These are phyloP conservation scores for Penicillium sp. DNA, from an alignment of 2,329 filamentous ascomycete genomes.

Conservation along the genomic window DNA sequence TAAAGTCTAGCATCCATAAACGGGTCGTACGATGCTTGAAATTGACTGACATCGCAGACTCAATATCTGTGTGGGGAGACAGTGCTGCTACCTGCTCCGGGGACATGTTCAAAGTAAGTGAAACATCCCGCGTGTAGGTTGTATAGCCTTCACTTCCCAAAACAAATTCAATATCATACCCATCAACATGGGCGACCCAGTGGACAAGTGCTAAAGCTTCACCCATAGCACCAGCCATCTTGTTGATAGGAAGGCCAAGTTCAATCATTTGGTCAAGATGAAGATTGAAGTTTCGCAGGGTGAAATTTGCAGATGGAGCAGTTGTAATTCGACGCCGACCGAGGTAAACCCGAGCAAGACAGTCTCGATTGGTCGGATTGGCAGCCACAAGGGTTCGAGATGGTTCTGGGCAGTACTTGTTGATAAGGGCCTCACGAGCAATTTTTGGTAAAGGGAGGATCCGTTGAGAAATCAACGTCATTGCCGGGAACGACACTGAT, in stretches of 20 bases:
- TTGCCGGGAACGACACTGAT: slow-evolving; percentile 9
- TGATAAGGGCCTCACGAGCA: slow-evolving; percentile 20
- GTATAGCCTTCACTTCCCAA: slow-evolving; percentile 7
- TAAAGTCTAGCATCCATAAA: slow-evolving; percentile 9
- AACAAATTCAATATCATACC: slow-evolving; percentile 15
- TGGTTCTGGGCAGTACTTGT: slow-evolving; percentile 16
- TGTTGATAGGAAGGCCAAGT: slow-evolving; percentile 1
- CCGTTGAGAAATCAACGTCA: slow-evolving; percentile 18
- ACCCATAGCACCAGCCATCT: background rate
- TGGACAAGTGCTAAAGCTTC: slow-evolving; percentile 12
- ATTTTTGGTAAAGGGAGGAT: slow-evolving; percentile 22
- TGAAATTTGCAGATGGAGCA: slow-evolving; percentile 7
- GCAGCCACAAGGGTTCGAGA: background rate
- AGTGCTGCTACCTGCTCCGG: background rate
- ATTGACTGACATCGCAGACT: background rate
- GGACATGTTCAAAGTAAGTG: background rate
- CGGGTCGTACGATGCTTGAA: slow-evolving; percentile 1
- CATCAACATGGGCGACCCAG: slow-evolving; percentile 11
- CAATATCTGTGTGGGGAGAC: slow-evolving; percentile 5
- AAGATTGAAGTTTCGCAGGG: slow-evolving; percentile 10
- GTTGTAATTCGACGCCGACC: slow-evolving; percentile 3
- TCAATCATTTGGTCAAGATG: slow-evolving; percentile 11
- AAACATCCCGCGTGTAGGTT: background rate
- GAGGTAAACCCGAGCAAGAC: slow-evolving; percentile 14
- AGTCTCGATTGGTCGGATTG: slow-evolving; percentile 13